A percentile compares a stretch with the other conserved stretches of the same genome.
Evolutionary conservation across 78 protist species (phyloP).

Genomic region (Isochrysis galbana): DNA sequence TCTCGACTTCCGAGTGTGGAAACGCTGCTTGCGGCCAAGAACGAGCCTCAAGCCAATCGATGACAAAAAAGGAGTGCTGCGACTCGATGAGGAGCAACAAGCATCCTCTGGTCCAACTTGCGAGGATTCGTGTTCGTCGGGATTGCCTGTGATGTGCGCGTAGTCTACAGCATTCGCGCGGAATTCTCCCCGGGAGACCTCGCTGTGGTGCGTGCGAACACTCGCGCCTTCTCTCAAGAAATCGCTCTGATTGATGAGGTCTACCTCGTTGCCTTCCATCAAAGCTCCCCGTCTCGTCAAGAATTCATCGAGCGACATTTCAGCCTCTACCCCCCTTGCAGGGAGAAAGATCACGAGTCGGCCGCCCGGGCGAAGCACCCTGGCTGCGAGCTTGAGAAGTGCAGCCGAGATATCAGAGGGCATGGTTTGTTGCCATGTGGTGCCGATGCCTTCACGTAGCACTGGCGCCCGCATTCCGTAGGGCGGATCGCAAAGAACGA

Average conservation of each 20-base stretch:
- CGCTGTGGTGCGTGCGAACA: no score
- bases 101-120: no score
- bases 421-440: not conserved
- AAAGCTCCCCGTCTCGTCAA: not conserved
- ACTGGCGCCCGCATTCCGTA: not conserved
- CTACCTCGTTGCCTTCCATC: no score
- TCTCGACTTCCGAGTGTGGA: not conserved
- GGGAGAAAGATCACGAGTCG: not conserved
- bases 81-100: no score
- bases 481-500: not conserved
- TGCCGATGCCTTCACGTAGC: not conserved
- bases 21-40: not conserved
- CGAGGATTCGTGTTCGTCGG: no score
- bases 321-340: not conserved
- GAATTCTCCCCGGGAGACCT: no score
- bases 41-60: not conserved
- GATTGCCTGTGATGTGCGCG: no score
- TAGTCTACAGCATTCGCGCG: no score
- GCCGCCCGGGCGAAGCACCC: not conserved
- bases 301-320: not conserved
- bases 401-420: not conserved
- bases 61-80: no score
- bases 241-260: no score
- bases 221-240: no score
- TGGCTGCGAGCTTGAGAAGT: not conserved